Evolutionary conservation across 2,329 filamentous ascomycete species (phyloP).

Genomic region (Drechslerella stenobrocha): DNA sequence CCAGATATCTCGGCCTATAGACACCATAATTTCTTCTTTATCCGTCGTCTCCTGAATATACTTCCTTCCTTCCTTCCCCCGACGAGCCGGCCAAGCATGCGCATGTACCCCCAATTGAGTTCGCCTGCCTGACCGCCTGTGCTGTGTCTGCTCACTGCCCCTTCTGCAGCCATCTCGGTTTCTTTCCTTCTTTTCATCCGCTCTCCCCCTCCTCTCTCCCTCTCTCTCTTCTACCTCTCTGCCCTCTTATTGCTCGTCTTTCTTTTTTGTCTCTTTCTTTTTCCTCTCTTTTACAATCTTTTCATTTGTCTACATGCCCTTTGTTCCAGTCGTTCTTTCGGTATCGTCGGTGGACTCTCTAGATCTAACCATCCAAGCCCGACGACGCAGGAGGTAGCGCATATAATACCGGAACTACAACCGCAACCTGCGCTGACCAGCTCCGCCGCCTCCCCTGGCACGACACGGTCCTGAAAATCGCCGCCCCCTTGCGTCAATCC

Average conservation of each 20-base stretch:
- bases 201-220: slow-evolving; percentile 3
- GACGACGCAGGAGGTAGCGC: slow-evolving; percentile 12
- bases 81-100: neutral
- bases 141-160: slow-evolving; percentile 24
- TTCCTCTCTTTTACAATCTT: slow-evolving; percentile 8
- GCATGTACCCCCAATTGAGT: neutral
- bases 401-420: slow-evolving; percentile 26
- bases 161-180: slow-evolving; percentile 25
- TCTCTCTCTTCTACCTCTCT: slow-evolving; percentile 19
- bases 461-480: slow-evolving; percentile 42
- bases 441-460: slow-evolving; percentile 11
- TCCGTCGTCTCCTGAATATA: slow-evolving; percentile 17
- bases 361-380: slow-evolving; percentile 5
- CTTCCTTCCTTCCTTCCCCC: slow-evolving; percentile 2
- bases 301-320: slow-evolving; percentile 15
- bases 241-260: too few relatives aligned
- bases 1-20: too few relatives aligned
- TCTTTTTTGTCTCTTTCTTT: slow-evolving; percentile 6
- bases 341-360: slow-evolving; percentile 22
- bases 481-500: slow-evolving; percentile 47
- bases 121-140: slow-evolving; percentile 1
- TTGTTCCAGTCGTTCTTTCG: slow-evolving; percentile 46
- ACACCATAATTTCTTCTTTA: slow-evolving; percentile 47
- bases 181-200: slow-evolving; percentile 25
- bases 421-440: slow-evolving; percentile 22